Base-by-base conservation (phyloP, 31 red algal species). In the Asparagopsis taxiformis region DNA sequence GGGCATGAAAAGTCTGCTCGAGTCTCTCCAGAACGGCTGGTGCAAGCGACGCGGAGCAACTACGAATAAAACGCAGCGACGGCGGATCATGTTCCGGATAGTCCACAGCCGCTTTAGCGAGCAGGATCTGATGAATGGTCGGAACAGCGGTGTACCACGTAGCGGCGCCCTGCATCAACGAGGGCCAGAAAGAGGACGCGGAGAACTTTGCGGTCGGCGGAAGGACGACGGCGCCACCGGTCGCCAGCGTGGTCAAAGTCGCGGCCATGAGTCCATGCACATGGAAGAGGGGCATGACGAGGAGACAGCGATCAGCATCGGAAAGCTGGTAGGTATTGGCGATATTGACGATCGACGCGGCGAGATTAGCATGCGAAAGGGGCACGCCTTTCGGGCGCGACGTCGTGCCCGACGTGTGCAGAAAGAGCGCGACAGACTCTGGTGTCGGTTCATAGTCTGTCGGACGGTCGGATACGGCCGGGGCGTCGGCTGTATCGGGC, bases 71-170 rank as follows among this genome's bases (percentile, higher is more conserved):
- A 15, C 88, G 62, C 23, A 97, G 62, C 17, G 55, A 64, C 10
- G 76, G 84, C 24, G 65, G 63, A 29, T 59, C 29, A n/a, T 61
- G 31, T 17, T 77, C 32, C 1, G 82, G 71, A 61, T 72, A 89
- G 38, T 97, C 88, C 36, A 62, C 54, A 36, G 79, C 81, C 19
- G 94, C 89, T 22, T 87, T 41, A 20, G 85, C 68, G 19, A 97
- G 71, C 17, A 97, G 70, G 35, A 92, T 91, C 58, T 97, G 94
- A 30, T 92, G 94, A 55, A 97, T 97, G 3, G 94, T 92, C 0
- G 94, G 94, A 3, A 92, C 94, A 9, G 88, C 94, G 1, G 88
- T 92, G 49, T 89, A 92, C 94, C 94, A 97, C 5, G 90, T 97
- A 2, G 79, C 70, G 24, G 46, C 20, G 49, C 61, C 59, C 1